Percentiles rank a stretch among this genome's conserved stretches.
Evolutionary conservation across 2,329 filamentous ascomycete genomes (phyloP).

Genomic region (Leptoxyphium fumago): DNA sequence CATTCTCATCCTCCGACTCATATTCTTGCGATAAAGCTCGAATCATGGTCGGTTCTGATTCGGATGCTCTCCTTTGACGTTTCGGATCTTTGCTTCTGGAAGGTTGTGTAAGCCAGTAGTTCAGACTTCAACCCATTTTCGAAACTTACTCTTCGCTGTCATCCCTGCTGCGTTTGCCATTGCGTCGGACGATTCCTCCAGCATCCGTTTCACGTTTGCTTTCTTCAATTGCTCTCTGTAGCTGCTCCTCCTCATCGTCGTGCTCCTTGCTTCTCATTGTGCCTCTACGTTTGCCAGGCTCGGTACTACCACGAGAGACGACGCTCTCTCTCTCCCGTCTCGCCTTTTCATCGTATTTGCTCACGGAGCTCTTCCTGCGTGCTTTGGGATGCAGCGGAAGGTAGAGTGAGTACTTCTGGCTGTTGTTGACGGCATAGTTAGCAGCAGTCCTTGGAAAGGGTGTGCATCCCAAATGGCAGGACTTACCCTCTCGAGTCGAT

Average conservation of each 20-base stretch:
- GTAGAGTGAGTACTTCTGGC: slow-evolving; percentile 49
- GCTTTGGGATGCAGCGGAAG: slow-evolving; percentile 40
- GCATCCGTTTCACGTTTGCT: slow-evolving; percentile 68
- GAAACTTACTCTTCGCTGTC: slow-evolving; percentile 80
- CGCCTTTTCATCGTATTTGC: slow-evolving; percentile 46
- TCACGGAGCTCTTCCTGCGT: slow-evolving; percentile 49
- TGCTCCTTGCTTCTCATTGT: slow-evolving; percentile 97
- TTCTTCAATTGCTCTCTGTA: slow-evolving; percentile 82
- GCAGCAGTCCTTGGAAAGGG: slow-evolving; percentile 9
- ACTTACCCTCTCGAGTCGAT: slow-evolving; percentile 73
- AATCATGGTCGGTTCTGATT: slow-evolving; percentile 40
- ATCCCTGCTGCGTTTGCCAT: slow-evolving; percentile 71
- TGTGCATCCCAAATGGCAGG: slow-evolving; percentile 11
- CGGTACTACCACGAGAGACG: slow-evolving; percentile 35
- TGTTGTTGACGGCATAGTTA: slow-evolving; percentile 22
- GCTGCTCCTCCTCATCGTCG: slow-evolving; percentile 85
- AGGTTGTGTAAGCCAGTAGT: background rate
- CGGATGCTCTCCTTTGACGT: slow-evolving; percentile 69
- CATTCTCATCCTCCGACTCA: slow-evolving; percentile 58
- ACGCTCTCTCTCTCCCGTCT: slow-evolving; percentile 40
- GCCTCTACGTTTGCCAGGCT: slow-evolving; percentile 66
- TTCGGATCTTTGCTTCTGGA: slow-evolving; percentile 57
- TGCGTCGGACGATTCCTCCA: slow-evolving; percentile 41
- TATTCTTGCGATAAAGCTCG: slow-evolving; percentile 36
- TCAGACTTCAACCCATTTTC: background rate